A percentile compares a stretch with the other conserved stretches of the same genome.
Conservation (phyloP, 1,139 yeast species). For the Hansenula sp. region DNA sequence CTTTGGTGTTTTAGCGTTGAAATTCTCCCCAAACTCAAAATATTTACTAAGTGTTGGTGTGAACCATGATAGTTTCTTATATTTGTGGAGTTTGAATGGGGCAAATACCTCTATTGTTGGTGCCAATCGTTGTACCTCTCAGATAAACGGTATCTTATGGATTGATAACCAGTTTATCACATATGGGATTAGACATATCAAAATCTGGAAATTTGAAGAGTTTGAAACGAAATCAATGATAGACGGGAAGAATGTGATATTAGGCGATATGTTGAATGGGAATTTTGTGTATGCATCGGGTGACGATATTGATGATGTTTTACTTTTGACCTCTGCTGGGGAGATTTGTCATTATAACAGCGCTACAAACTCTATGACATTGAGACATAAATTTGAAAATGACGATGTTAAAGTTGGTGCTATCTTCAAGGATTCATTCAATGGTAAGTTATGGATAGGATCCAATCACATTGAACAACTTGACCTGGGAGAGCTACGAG, state of each 20-base stretch:
- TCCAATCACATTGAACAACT: constrained; percentile 4
- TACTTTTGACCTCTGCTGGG: constrained; percentile 41
- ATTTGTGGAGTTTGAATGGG: constrained; percentile 47
- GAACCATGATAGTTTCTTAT: constrained; percentile 61
- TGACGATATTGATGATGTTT: constrained; percentile 28
- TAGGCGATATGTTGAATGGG: constrained; percentile 44
- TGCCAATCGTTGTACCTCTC: constrained; percentile 58
- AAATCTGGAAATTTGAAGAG: constrained; percentile 50
- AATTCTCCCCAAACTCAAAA: constrained; percentile 57
- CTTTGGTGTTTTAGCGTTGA: constrained; percentile 53
- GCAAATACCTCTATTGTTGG: constrained; percentile 31
- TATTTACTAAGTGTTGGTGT: constrained; percentile 57
- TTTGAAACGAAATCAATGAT: constrained; percentile 31
- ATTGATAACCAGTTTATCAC: constrained; percentile 42
- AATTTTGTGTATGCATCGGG: constrained; percentile 36
- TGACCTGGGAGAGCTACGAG: constrained; percentile 4
- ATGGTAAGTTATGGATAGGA: constrained; percentile 16
- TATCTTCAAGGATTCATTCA: constrained; percentile 11
- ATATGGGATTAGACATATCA: constrained; percentile 54
- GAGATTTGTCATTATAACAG: constrained; percentile 28
- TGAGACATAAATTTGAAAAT: constrained; percentile 10
- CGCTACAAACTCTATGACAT: constrained; percentile 10
- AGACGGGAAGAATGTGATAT: constrained; percentile 54
- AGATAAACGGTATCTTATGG: constrained; percentile 55
- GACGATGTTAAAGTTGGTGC: constrained; percentile 14